phyloP scores from a whole-genome alignment of 495 filamentous ascomycete genomes.

The Aspergillus bertholletiae region DNA sequence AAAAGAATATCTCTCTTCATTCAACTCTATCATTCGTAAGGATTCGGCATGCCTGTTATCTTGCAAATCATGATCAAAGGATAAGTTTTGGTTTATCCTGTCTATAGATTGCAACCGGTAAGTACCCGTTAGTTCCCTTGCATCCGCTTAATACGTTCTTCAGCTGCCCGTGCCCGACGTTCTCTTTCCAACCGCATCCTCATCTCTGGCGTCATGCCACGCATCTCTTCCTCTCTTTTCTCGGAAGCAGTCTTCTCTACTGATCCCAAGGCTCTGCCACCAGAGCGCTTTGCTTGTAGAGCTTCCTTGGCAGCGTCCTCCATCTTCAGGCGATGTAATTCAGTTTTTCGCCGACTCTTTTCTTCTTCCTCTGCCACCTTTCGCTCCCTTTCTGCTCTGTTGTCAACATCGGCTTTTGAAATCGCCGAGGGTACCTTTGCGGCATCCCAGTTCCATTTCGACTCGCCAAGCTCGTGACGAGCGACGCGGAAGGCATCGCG shows the following conservation, averaged over 20 bases:
- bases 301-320: constrained; percentile 55
- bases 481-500: constrained; percentile 91
- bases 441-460: constrained; percentile 72
- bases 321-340: constrained; percentile 63
- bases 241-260: constrained; percentile 67
- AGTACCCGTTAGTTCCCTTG: constrained; percentile 17
- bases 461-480: constrained; percentile 74
- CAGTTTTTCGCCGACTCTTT: constrained; percentile 55
- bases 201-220: constrained; percentile 83
- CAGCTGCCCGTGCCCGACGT: constrained; percentile 77
- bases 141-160: constrained; percentile 76
- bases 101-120: neutral
- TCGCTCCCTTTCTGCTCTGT: constrained; percentile 60
- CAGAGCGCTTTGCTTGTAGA: constrained; percentile 35
- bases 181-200: constrained; percentile 76
- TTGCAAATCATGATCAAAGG: neutral
- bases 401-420: constrained; percentile 63
- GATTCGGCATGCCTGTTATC: neutral
- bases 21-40: neutral
- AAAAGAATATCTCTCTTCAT: neutral
- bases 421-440: constrained; percentile 69
- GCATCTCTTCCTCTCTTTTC: constrained; percentile 73
- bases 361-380: constrained; percentile 52
- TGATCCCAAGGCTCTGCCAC: constrained; percentile 47
- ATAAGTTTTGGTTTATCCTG: neutral